Evolutionary conservation across 164 flowering plant species (phyloP), one percentile per base, ranked within the genome.

Genomic region (Warburgia ugandensis): DNA sequence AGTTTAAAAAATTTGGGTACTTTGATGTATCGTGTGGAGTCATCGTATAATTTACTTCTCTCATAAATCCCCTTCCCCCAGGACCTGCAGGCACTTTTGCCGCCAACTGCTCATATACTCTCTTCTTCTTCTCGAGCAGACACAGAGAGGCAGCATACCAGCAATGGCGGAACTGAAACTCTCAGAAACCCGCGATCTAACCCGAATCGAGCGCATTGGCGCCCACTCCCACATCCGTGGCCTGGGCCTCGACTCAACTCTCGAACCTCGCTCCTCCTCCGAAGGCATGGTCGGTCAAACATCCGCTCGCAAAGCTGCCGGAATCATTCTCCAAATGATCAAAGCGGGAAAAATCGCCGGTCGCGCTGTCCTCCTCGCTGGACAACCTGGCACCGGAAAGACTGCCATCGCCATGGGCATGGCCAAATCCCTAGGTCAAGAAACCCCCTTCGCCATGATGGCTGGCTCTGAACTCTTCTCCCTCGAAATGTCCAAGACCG

Each of bases 141-240:
- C n/a, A n/a, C n/a, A n/a, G n/a, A n/a, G n/a, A n/a, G n/a, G n/a
- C n/a, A n/a, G n/a, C n/a, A n/a, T n/a, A n/a, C n/a, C 45, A 19
- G 25, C 55, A 54, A 86, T 86, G 97, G 89, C 80, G 64, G 95
- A 87, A 63, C 70, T 91, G 4, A 91, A 80, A 48, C 76, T 91
- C 9, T 81, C 95, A 10, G 98, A 85, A 57, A 68, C 54, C 39
- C 69, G 83, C 14, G 98, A 91, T 75, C 76, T 91, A 17, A 87
- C 96, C 9, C 76, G 96, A 46, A 80, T 91, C 0, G 96, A 91
- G 67, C 84, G 98, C 38, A 87, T 91, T 17, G 96, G 96, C 1
- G 95, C 98, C 0, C 98, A 91, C 71, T 87, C 98, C 29, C 98
- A 91, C 79, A 87, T 91, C 66, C 81, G 96, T 0, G 98, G 98